phyloP scores from a whole-genome alignment of 2,329 filamentous ascomycete genomes.

The Botrytis elliptica region DNA sequence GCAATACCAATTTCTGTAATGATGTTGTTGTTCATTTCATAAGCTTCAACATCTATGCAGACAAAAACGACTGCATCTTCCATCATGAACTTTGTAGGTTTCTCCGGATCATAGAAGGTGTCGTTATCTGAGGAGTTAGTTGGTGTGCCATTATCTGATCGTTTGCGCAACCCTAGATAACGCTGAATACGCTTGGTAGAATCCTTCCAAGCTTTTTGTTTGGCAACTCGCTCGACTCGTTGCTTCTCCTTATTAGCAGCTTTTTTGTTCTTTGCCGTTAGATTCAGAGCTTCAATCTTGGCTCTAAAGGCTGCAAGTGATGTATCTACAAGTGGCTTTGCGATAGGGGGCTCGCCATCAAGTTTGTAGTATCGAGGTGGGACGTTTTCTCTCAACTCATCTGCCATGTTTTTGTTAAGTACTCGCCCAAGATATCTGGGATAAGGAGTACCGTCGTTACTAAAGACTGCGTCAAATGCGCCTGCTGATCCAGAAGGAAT shows the following conservation, averaged over 20 bases:
- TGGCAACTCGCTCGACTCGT: conserved; percentile 47
- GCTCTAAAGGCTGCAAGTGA: conserved; percentile 50
- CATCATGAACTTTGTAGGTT: conserved; percentile 47
- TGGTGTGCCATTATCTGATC: conserved; percentile 9
- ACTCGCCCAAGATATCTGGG: conserved; percentile 68
- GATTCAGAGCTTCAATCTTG: conserved; percentile 53
- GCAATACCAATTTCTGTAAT: conserved; percentile 88
- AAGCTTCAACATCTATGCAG: conserved; percentile 79
- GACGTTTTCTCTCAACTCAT: conserved; percentile 35
- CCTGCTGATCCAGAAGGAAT: conserved; percentile 55
- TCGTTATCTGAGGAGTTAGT: conserved; percentile 28
- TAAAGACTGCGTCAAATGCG: conserved; percentile 63
- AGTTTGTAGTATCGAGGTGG: conserved; percentile 35
- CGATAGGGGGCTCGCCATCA: conserved; percentile 32
- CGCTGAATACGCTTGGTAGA: conserved; percentile 64
- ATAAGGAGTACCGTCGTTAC: conserved; percentile 55
- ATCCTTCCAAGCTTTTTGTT: conserved; percentile 52
- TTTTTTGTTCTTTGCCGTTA: conserved; percentile 49
- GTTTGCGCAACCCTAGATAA: conserved; percentile 66
- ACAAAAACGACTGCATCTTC: conserved; percentile 67
- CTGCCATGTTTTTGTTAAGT: conserved; percentile 42
- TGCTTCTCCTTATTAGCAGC: conserved; percentile 49
- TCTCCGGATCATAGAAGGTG: conserved; percentile 45
- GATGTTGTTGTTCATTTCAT: conserved; percentile 62
- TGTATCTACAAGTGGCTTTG: conserved; percentile 38